Evolutionary conservation across 2,329 filamentous ascomycete species (phyloP).

Genomic region (Didymella pomorum): DNA sequence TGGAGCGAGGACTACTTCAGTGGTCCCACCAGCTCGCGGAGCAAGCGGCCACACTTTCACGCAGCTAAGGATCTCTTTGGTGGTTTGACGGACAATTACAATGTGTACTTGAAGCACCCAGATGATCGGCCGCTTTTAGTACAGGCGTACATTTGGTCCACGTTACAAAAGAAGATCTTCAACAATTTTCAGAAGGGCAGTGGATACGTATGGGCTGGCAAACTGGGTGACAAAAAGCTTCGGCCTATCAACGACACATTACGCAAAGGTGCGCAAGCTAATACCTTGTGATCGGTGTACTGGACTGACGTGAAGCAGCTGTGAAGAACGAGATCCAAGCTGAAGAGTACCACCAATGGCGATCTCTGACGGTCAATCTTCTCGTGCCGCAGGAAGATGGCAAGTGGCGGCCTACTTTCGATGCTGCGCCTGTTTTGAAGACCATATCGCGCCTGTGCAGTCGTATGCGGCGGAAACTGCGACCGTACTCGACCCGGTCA

Average conservation of each 20-base stretch:
- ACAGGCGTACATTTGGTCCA: conserved; percentile 49
- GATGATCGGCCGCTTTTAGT: conserved; percentile 46
- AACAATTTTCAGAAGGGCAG: conserved; percentile 47
- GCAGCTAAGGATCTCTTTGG: conserved; percentile 45
- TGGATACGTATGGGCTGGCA: conserved; percentile 50
- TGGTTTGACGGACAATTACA: conserved; percentile 46
- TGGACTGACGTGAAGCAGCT: conserved; percentile 33
- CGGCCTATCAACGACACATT: conserved; percentile 49
- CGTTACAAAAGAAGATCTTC: conserved; percentile 49
- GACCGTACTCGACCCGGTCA: conserved; percentile 44
- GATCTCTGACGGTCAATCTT: conserved; percentile 47
- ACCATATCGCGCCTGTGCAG: conserved; percentile 44
- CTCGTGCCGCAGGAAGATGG: conserved; percentile 49
- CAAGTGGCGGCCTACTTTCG: conserved; percentile 48
- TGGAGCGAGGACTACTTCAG: conserved; percentile 50
- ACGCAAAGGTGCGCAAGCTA: conserved; percentile 39
- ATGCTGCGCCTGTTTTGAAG: conserved; percentile 46
- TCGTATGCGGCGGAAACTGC: conserved; percentile 40
- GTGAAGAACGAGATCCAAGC: conserved; percentile 49
- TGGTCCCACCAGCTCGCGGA: conserved; percentile 37
- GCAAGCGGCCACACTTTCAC: conserved; percentile 44
- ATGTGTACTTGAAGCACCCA: conserved; percentile 42
- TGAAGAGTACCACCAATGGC: conserved; percentile 49
- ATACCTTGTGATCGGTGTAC: neutral
- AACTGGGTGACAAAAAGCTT: conserved; percentile 48